phyloP scores from a whole-genome alignment of 2,329 filamentous ascomycete species.

The Nigrospora osmanthi region DNA sequence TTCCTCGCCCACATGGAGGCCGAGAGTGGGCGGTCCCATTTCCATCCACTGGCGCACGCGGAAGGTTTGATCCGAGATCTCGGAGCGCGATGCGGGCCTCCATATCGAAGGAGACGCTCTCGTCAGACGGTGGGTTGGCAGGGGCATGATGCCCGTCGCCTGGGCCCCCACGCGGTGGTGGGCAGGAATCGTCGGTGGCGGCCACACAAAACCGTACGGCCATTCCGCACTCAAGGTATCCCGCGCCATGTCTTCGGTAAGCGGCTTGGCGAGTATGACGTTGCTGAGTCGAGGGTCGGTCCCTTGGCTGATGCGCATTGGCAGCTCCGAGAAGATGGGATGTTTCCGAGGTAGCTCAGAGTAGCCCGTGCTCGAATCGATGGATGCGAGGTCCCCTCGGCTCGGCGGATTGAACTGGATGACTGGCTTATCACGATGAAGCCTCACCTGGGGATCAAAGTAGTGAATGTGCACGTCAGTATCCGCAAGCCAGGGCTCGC shows the following conservation, averaged over 20 bases:
- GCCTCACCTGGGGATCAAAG: constrained; percentile 61
- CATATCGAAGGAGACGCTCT: constrained; percentile 14
- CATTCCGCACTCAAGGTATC: constrained; percentile 21
- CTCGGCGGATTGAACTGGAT: constrained; percentile 40
- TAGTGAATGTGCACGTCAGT: constrained; percentile 59
- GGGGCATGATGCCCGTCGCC: constrained; percentile 11
- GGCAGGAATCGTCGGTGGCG: constrained; percentile 63
- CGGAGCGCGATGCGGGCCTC: constrained; percentile 33
- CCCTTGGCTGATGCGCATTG: constrained; percentile 40
- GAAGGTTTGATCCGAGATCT: constrained; percentile 65
- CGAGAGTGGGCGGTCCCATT: constrained; percentile 37
- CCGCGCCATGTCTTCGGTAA: constrained; percentile 26
- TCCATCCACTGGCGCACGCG: constrained; percentile 71
- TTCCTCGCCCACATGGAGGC: constrained; percentile 45
- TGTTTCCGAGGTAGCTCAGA: constrained; percentile 5
- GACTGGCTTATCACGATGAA: constrained; percentile 70
- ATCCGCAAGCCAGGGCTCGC: constrained; percentile 59
- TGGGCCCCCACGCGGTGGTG: constrained; percentile 38
- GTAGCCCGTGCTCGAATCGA: constrained; percentile 5
- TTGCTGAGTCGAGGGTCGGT: constrained; percentile 52
- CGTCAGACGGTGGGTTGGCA: constrained; percentile 10
- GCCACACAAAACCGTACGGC: constrained; percentile 60
- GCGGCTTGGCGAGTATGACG: constrained; percentile 56
- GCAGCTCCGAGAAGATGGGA: constrained; percentile 42
- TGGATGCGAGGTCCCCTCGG: constrained; percentile 13